Base-by-base conservation (phyloP, 1,284 basidiomycete species). In the Macrocystidia cucumis region DNA sequence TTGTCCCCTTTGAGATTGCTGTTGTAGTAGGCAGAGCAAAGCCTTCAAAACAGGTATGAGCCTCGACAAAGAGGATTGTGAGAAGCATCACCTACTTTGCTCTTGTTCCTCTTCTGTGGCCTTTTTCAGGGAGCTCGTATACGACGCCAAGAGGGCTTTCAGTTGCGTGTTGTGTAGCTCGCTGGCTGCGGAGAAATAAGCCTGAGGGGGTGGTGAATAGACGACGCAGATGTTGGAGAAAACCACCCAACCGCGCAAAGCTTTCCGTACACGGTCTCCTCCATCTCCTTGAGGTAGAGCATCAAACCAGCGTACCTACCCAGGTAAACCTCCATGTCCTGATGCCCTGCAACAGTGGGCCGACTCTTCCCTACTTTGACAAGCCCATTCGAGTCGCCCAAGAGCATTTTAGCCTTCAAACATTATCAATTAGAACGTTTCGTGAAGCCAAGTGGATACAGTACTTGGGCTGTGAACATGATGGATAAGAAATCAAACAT, bases 231-330 rank as follows among this genome's bases (percentile, higher is more conserved):
- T n/a, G n/a, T 5, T 9, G 24, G 27, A 8, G 32, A 32, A 28
- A 16, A 20, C 23, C 25, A 26, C 69, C 86, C 40, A 52, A 95
- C 91, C 32, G 82, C 85, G 52, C 91, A 96, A 21, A 95, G 60
- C 51, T 85, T 87, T 28, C 78, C 83, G 56, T 95, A 96, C 18
- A 81, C 58, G 34, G 59, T 61, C 54, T 92, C 87, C 40, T 93
- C 91, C 79, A 96, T 93, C 62, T 98, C 95, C 55, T 92, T 93
- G 44, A 97, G 63, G 53, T 95, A 98, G 9, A 98, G 68, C 59
- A 98, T 78, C 32, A 98, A 56, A 1, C 93, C 93, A 31, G 85
- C 79, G 56, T 98, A 98, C 32, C 81, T 72, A 17, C 87, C 90
- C 7, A 98, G 72, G 51, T 87, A 86, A 18, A 70, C 67, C 51